These are phyloP conservation scores for Gracilaria vermiculophylla DNA, from an alignment of 23 red algal species.

Conservation along the genomic window DNA sequence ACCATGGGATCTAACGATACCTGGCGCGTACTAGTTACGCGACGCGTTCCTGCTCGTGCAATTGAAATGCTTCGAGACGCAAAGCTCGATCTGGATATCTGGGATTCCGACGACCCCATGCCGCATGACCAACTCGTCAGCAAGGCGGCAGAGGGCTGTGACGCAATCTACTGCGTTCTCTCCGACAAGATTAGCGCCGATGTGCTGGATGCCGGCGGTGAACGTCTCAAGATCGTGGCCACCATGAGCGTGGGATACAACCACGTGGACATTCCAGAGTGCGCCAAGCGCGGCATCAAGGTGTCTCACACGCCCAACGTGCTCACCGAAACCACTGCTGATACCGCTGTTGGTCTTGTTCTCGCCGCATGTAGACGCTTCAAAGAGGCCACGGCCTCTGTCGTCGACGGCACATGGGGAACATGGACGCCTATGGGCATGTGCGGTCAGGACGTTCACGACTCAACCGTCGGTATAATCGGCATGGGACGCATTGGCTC, in stretches of 20 bases:
- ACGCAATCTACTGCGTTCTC: constrained; percentile 67
- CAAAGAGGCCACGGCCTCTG: constrained; percentile 78
- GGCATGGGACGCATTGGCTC: constrained; percentile 89
- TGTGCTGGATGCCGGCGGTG: constrained; percentile 45
- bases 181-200: constrained; percentile 68
- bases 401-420: constrained; percentile 71
- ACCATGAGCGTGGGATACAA: constrained; percentile 95
- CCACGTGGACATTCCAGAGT: constrained; percentile 83
- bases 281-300: constrained; percentile 32
- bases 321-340: constrained; percentile 90
- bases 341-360: constrained; percentile 79
- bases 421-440: constrained; percentile 85
- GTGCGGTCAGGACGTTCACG: constrained; percentile 86
- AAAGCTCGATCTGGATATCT: constrained; percentile 44
- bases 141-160: constrained; percentile 1
- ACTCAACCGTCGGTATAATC: constrained; percentile 80
- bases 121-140: constrained; percentile 13
- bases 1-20: constrained; percentile 37
- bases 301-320: constrained; percentile 89
- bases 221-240: constrained; percentile 66
- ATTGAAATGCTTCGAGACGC: constrained; percentile 64
- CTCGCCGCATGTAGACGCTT: constrained; percentile 83
- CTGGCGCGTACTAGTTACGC: constrained; percentile 74
- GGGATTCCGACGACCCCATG: constrained; percentile 64
- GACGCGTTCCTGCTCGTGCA: constrained; percentile 34